phyloP scores from a whole-genome alignment of 2,329 filamentous ascomycete species.

The Aspergillus sp. region DNA sequence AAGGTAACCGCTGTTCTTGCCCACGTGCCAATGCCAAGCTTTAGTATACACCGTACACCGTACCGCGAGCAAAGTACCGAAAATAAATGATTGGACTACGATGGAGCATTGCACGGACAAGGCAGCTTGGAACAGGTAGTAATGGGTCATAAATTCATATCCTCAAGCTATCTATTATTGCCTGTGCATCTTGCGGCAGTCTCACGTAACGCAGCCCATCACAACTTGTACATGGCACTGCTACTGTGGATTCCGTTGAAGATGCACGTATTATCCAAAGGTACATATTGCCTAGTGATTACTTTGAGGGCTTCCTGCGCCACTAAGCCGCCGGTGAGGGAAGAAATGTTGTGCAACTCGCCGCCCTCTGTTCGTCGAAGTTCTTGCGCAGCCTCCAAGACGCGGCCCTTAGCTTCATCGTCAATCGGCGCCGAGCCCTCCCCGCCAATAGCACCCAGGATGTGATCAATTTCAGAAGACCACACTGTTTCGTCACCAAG shows the following conservation, averaged over 20 bases:
- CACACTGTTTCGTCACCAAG: slow-evolving; percentile 37
- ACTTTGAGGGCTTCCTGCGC: slow-evolving; percentile 97
- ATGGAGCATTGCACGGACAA: not conserved
- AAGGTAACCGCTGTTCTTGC: not conserved
- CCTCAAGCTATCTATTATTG: not conserved
- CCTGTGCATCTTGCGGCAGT: not conserved
- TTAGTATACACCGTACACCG: not conserved
- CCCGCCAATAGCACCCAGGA: slow-evolving; percentile 36
- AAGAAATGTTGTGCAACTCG: slow-evolving; percentile 90
- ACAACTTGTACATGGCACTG: slow-evolving; percentile 53
- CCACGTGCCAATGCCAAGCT: slow-evolving; percentile 7
- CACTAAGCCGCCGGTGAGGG: slow-evolving; percentile 84
- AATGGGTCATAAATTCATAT: slow-evolving; percentile 5
- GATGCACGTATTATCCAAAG: slow-evolving; percentile 63
- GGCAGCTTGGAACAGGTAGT: not conserved
- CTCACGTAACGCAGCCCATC: slow-evolving; percentile 8
- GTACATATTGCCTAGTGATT: slow-evolving; percentile 64
- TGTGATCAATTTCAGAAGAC: slow-evolving; percentile 29
- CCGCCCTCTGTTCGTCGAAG: slow-evolving; percentile 74
- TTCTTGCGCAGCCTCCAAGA: slow-evolving; percentile 61
- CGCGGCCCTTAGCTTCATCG: slow-evolving; percentile 52
- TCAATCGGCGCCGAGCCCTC: slow-evolving; percentile 46
- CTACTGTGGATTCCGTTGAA: slow-evolving; percentile 63
- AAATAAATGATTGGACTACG: not conserved
- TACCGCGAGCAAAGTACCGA: not conserved